Evolutionary conservation across 176 grass and related monocot species (phyloP).

Genomic region (Zea luxurians): DNA sequence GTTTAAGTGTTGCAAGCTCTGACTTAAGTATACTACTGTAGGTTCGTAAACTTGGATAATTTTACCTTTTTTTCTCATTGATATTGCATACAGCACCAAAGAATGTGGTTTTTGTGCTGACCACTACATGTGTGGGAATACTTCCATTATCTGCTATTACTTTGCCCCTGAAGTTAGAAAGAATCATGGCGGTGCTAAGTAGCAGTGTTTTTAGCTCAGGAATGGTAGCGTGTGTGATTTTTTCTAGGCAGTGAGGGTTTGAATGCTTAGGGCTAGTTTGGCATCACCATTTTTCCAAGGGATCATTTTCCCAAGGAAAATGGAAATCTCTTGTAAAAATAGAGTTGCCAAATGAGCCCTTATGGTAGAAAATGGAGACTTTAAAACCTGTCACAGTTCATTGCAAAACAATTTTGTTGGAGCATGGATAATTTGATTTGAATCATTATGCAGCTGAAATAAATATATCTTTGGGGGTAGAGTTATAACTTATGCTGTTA

Average conservation of each 20-base stretch:
- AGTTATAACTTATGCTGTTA: background rate
- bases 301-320: no score
- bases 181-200: background rate
- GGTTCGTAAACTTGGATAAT: background rate
- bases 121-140: background rate
- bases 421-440: background rate
- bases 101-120: background rate
- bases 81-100: slow-evolving; percentile 10
- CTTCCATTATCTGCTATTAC: background rate
- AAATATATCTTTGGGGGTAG: background rate
- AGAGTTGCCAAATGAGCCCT: no score
- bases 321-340: no score
- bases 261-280: background rate
- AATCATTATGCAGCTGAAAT: no score
- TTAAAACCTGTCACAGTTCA: background rate
- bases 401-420: background rate
- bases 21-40: background rate
- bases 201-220: background rate
- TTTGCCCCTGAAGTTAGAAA: background rate
- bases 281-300: no score
- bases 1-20: background rate
- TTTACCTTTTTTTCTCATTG: background rate
- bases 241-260: background rate
- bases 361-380: background rate
- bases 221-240: background rate